Base-by-base conservation (phyloP, 2,329 filamentous ascomycete species). In the Botrytis hyacinthi region DNA sequence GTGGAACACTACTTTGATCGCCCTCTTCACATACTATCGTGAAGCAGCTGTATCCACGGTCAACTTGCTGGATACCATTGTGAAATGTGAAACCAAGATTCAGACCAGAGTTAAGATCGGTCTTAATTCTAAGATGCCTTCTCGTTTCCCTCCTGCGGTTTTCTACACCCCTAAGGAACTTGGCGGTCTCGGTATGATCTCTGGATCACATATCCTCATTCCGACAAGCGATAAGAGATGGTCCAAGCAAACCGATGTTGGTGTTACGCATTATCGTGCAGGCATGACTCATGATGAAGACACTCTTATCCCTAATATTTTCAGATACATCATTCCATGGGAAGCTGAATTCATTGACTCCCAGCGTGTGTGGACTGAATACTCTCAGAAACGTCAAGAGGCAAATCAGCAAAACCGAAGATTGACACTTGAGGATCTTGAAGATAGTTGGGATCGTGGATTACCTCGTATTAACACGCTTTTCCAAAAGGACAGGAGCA, bases 11-110 rank as follows among this genome's bases (percentile, higher is more conserved):
- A 96, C 94, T 1, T 84, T 99, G 77, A 99, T 99, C 80, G 95
- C 96, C 0, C 88, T 99, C 40, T 99, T 99, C 84, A 98, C 96
- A 0, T 99, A 99, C 83, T 99, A 99, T 81, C 93, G 96, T 82
- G 96, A 99, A 82, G 96, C 96, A 66, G 96, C 96, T 26, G 95
- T 98, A 1, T 97, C 95, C 0, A 99, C 97, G 0, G 93, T 98
- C 75, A 93, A 94, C 75, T 86, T 99, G 7, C 88, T 99, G 4
- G 96, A 99, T 81, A 98, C 95, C 0, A 99, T 99, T 78, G 96
- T 99, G 82, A 99, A 99, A 84, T 99, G 96, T 78, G 96, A 99
- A 84, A 99, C 97, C 22, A 99, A 99, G 86, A 99, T 99, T 71
- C 96, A 99, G 84, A 99, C 96, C 7, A 90, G 96, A 81, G 96